Percentiles rank a stretch among this genome's conserved stretches.
These are phyloP conservation scores for Hypsizygus marmoreus DNA, from an alignment of 768 basidiomycete genomes.

Conservation along the genomic window DNA sequence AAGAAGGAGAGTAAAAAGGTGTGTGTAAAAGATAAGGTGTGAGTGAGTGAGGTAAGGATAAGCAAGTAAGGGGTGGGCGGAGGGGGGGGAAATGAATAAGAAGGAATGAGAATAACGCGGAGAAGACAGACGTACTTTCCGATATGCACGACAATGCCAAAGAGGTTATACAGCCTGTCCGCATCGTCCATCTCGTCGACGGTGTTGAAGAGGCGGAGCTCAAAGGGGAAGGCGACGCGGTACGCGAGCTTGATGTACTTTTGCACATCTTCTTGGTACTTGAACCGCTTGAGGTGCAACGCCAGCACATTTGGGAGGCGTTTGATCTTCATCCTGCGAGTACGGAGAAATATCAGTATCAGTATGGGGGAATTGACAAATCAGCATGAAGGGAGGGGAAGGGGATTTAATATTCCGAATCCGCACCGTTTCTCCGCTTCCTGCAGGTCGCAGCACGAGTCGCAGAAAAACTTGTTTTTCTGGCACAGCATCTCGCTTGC, in stretches of 20 bases:
- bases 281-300: constrained; percentile 97
- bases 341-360: constrained; percentile 9
- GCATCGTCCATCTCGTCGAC: constrained; percentile 91
- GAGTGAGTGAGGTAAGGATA: not conserved
- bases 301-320: constrained; percentile 93
- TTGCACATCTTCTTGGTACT: constrained; percentile 90
- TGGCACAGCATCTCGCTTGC: constrained; percentile 98
- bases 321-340: constrained; percentile 95
- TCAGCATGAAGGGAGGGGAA: too few relatives aligned
- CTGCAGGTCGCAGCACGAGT: constrained; percentile 93
- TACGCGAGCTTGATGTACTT: constrained; percentile 95
- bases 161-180: constrained; percentile 91
- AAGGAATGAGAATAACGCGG: constrained; percentile 11
- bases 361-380: too few relatives aligned
- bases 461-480: constrained; percentile 98
- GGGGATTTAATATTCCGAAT: too few relatives aligned
- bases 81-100: too few relatives aligned
- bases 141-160: constrained; percentile 98
- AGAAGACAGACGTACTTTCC: constrained; percentile 75
- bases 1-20: too few relatives aligned
- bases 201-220: constrained; percentile 95
- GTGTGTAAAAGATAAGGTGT: not conserved
- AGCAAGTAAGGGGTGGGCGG: not conserved
- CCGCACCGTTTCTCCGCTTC: constrained; percentile 97
- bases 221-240: constrained; percentile 94